A percentile compares a stretch with the other conserved stretches of the same genome.
Evolutionary conservation across 2,329 filamentous ascomycete species (phyloP).

Genomic region (Fusarium stilboides): DNA sequence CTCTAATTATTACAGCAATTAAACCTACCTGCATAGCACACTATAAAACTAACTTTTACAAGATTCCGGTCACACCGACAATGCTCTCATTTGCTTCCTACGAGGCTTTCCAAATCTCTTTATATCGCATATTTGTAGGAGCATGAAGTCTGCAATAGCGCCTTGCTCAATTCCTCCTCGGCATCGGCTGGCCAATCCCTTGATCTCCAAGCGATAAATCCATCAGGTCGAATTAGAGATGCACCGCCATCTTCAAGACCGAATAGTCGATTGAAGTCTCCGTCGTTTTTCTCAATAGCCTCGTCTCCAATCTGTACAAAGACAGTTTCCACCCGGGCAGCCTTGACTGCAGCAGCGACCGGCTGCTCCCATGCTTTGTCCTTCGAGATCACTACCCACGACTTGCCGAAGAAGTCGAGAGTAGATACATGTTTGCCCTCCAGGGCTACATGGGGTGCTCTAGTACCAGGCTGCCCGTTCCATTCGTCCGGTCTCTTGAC

Average conservation of each 20-base stretch:
- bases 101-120: no score
- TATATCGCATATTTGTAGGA: rapidly evolving
- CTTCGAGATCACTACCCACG: conserved; percentile 29
- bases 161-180: neutral
- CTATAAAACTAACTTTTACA: no score
- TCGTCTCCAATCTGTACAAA: conserved; percentile 23
- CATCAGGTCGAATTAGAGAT: conserved; percentile 30
- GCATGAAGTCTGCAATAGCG: neutral
- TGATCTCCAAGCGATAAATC: conserved; percentile 31
- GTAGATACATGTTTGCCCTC: conserved; percentile 16
- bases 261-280: neutral
- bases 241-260: conserved; percentile 16
- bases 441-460: conserved; percentile 42
- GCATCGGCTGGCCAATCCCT: neutral
- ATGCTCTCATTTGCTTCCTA: no score
- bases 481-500: conserved; percentile 43
- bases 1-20: no score
- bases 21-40: no score
- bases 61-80: no score
- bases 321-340: neutral
- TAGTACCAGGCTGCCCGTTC: conserved; percentile 43
- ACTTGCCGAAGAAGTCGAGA: conserved; percentile 26
- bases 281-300: neutral
- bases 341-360: neutral
- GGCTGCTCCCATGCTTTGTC: conserved; percentile 12